Percentiles rank a stretch among this genome's conserved stretches.
Evolutionary conservation across 164 flowering plant species (phyloP).

Genomic region (Tetrastigma voinierianum): DNA sequence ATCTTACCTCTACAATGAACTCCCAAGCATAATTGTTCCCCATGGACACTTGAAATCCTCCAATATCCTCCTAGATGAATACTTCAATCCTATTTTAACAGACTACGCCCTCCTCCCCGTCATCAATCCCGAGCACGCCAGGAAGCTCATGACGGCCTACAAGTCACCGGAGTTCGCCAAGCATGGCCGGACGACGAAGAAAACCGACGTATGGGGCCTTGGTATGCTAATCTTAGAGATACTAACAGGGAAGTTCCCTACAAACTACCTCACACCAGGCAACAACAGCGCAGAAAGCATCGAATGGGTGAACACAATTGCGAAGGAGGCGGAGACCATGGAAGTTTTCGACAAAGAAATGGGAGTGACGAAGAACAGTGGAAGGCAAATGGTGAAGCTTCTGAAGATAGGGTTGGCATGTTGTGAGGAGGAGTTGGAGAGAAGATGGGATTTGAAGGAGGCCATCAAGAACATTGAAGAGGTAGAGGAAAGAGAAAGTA

Average conservation of each 20-base stretch:
- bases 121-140: conserved; percentile 48
- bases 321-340: conserved; percentile 22
- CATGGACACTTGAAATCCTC: conserved; percentile 69
- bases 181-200: conserved; percentile 26
- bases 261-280: conserved; percentile 31
- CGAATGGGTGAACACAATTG: conserved; percentile 40
- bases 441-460: conserved; percentile 42
- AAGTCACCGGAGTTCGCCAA: conserved; percentile 54
- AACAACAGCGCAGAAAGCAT: conserved; percentile 17
- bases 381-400: conserved; percentile 39
- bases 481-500: conserved; percentile 23
- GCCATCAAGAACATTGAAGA: conserved; percentile 36
- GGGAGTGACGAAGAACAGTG: conserved; percentile 15
- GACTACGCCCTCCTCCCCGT: conserved; percentile 48
- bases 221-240: conserved; percentile 53
- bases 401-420: conserved; percentile 55
- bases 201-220: conserved; percentile 58
- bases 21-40: conserved; percentile 39
- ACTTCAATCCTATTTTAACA: conserved; percentile 44
- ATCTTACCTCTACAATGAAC: conserved; percentile 45
- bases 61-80: conserved; percentile 44
- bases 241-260: conserved; percentile 46
- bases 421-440: conserved; percentile 44
- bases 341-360: conserved; percentile 51
- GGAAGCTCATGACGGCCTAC: conserved; percentile 40